A percentile compares a stretch with the other conserved stretches of the same genome.
These are phyloP conservation scores for Fusarium annulatum DNA, from an alignment of 2,329 filamentous ascomycete genomes.

Conservation along the genomic window DNA sequence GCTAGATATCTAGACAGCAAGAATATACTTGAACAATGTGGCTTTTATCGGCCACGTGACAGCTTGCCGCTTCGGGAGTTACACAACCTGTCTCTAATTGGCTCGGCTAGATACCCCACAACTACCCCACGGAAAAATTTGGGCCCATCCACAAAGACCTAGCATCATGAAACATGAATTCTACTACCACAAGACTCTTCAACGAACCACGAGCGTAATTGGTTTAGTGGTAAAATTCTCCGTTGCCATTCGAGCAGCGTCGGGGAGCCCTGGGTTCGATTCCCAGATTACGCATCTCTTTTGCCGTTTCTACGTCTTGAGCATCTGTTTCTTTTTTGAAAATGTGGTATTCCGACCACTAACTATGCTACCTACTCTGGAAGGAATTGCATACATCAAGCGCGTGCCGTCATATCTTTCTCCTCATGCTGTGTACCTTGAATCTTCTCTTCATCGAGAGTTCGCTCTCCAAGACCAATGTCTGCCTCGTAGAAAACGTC, in stretches of 20 bases:
- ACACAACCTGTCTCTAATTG: background rate
- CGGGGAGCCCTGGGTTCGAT: slow-evolving; percentile 33
- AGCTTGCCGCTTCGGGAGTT: rapidly evolving
- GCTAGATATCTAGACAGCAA: background rate
- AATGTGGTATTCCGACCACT: background rate
- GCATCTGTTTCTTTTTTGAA: background rate
- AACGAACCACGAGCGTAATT: slow-evolving; percentile 27
- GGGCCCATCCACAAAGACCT: background rate
- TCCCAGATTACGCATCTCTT: slow-evolving; percentile 27
- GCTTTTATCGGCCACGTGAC: background rate
- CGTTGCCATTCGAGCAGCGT: slow-evolving; percentile 23
- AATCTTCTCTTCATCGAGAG: slow-evolving; percentile 46
- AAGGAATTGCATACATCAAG: background rate
- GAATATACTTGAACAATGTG: background rate
- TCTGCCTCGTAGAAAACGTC: slow-evolving; percentile 65
- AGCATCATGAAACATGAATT: background rate
- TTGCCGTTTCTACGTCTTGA: background rate
- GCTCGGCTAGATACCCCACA: background rate
- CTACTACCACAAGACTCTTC: background rate
- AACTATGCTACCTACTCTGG: too few species aligned
- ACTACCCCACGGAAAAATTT: background rate
- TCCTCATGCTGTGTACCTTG: slow-evolving; percentile 22
- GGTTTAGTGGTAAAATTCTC: slow-evolving; percentile 35
- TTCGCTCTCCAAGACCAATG: slow-evolving; percentile 52
- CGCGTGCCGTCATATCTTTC: slow-evolving; percentile 13